Conservation (phyloP, 2,329 filamentous ascomycete genomes). For the Verruconis gallopava region DNA sequence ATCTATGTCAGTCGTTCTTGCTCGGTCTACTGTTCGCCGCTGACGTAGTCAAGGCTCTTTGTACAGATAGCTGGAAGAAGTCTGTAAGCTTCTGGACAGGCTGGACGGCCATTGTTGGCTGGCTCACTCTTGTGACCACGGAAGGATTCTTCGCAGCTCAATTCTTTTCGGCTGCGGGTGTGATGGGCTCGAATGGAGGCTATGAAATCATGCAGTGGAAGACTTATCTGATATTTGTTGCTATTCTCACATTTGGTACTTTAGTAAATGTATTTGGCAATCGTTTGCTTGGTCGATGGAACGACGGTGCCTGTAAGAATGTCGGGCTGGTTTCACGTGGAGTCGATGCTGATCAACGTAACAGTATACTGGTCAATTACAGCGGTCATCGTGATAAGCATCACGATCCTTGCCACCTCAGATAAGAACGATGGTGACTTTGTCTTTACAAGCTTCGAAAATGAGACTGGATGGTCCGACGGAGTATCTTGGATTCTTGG, state of each 20-base stretch:
- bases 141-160: slow-evolving; percentile 33
- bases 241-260: slow-evolving; percentile 25
- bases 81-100: slow-evolving; percentile 31
- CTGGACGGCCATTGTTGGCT: slow-evolving; percentile 35
- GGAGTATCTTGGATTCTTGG: slow-evolving; percentile 39
- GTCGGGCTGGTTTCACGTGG: slow-evolving; percentile 29
- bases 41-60: slow-evolving; percentile 31
- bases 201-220: slow-evolving; percentile 27
- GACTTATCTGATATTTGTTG: slow-evolving; percentile 33
- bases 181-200: slow-evolving; percentile 26
- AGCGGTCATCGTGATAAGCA: slow-evolving; percentile 57
- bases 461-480: slow-evolving; percentile 56
- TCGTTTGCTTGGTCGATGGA: slow-evolving; percentile 26
- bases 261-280: slow-evolving; percentile 32
- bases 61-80: slow-evolving; percentile 27
- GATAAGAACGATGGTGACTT: slow-evolving; percentile 51
- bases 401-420: slow-evolving; percentile 53
- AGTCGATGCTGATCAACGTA: slow-evolving; percentile 27
- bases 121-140: slow-evolving; percentile 33
- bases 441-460: slow-evolving; percentile 56
- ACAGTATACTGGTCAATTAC: slow-evolving; percentile 59
- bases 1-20: too few species aligned
- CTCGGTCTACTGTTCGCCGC: too few species aligned
- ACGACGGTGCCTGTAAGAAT: slow-evolving; percentile 29
- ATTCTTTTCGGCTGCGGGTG: slow-evolving; percentile 31